A percentile compares a stretch with the other conserved stretches of the same genome.
phyloP scores from a whole-genome alignment of 169 alveolate genomes.

The Plasmodium sp. region DNA sequence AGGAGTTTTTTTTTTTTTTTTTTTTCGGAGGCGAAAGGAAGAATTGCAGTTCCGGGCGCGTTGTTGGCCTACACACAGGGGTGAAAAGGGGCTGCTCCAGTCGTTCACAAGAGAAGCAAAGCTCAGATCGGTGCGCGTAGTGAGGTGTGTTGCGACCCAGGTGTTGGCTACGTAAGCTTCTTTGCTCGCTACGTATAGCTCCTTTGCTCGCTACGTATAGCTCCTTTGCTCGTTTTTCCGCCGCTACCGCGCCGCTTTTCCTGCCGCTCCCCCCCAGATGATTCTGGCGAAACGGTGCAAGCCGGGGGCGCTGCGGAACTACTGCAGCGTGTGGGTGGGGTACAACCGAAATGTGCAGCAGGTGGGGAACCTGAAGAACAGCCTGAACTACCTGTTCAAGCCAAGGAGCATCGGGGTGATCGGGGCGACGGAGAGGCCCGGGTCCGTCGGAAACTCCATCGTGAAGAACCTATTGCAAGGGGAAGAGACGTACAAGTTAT shows the following conservation, averaged over 20 bases:
- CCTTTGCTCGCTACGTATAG: neutral
- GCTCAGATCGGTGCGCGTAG: neutral
- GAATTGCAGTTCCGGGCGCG: neutral
- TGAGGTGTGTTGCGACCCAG: neutral
- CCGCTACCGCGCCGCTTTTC: too few relatives aligned
- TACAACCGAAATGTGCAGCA: conserved; percentile 53
- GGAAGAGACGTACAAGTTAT: conserved; percentile 70
- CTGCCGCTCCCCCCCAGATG: neutral
- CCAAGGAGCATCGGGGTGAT: conserved; percentile 81
- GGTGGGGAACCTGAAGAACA: conserved; percentile 17
- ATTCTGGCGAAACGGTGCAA: neutral
- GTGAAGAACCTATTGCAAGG: conserved; percentile 75
- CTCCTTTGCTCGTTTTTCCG: too few relatives aligned
- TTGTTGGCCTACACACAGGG: neutral
- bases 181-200: too few relatives aligned
- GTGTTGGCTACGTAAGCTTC: too few relatives aligned
- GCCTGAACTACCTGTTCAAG: conserved; percentile 35
- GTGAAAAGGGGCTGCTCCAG: neutral
- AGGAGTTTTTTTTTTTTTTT: neutral
- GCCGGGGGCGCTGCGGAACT: conserved; percentile 10
- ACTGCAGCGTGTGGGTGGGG: conserved; percentile 52
- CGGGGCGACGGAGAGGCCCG: conserved; percentile 83
- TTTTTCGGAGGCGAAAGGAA: neutral
- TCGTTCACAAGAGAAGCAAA: neutral
- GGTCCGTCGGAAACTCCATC: conserved; percentile 80